phyloP scores from a whole-genome alignment of 805 yeast genomes.

The Sugiyamaella boreocaroliniensis region DNA sequence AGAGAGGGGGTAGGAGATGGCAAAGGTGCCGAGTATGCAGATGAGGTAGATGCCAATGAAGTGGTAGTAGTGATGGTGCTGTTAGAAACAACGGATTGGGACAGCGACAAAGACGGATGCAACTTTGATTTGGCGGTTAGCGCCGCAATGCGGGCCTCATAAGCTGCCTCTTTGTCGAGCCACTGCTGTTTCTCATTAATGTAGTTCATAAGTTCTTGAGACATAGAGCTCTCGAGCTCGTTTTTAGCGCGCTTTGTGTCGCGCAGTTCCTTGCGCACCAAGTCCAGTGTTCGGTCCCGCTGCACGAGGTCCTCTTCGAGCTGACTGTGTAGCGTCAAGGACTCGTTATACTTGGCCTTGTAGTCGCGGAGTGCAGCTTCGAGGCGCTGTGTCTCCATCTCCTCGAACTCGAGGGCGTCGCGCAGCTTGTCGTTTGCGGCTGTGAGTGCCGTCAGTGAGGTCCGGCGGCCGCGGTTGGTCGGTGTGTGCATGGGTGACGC shows the following conservation, averaged over 20 bases:
- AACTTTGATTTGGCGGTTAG: not conserved
- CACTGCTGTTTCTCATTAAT: conserved; percentile 23
- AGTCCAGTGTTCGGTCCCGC: conserved; percentile 17
- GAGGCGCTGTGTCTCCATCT: conserved; percentile 15
- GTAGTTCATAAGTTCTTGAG: conserved; percentile 25
- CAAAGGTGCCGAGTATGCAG: not conserved
- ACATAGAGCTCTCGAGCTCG: conserved; percentile 23
- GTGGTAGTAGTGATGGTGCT: not conserved
- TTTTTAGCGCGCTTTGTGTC: conserved; percentile 16
- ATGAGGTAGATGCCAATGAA: not conserved
- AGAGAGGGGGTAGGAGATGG: not conserved
- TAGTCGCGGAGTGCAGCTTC: conserved; percentile 13
- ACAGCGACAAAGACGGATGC: not conserved
- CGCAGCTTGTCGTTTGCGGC: conserved; percentile 12
- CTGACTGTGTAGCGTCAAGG: conserved; percentile 15
- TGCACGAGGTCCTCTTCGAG: conserved; percentile 27
- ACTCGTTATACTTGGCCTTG: conserved; percentile 10
- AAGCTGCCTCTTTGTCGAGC: conserved; percentile 23
- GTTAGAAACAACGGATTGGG: not conserved
- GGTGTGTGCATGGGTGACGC: not conserved
- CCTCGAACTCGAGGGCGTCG: conserved; percentile 18
- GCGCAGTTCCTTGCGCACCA: conserved; percentile 18
- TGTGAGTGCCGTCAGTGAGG: not conserved
- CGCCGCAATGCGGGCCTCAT: conserved; percentile 2
- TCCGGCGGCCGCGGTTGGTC: not conserved